Evolutionary conservation across 2,329 filamentous ascomycete species (phyloP).

Genomic region (Pseudogymnoascus sp.): DNA sequence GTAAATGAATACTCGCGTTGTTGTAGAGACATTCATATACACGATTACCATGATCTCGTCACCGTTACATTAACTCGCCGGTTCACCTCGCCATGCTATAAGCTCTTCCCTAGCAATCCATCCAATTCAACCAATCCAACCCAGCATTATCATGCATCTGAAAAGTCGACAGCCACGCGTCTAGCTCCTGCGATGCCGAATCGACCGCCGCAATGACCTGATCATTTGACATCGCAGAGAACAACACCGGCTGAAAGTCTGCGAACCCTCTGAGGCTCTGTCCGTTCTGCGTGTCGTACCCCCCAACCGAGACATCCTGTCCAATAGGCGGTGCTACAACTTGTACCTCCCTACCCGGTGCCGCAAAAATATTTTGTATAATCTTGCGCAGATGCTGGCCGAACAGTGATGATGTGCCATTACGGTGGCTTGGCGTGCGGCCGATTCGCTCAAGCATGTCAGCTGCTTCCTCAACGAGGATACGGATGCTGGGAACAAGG

Average conservation of each 20-base stretch:
- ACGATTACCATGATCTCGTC: neutral
- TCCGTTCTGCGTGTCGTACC: constrained; percentile 15
- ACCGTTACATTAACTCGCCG: neutral
- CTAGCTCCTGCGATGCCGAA: constrained; percentile 51
- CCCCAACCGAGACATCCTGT: constrained; percentile 9
- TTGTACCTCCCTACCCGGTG: constrained; percentile 7
- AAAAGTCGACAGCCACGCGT: constrained; percentile 26
- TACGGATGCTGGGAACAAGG: constrained; percentile 53
- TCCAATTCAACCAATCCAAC: constrained; percentile 26
- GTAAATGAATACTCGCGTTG: too few species aligned
- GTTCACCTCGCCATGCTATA: neutral
- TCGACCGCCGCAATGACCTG: constrained; percentile 59
- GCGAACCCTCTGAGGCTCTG: constrained; percentile 13
- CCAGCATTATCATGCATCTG: constrained; percentile 23
- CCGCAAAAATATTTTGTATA: constrained; percentile 17
- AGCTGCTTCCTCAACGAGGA: constrained; percentile 59
- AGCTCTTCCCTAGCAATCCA: constrained; percentile 21
- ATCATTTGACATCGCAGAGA: constrained; percentile 61
- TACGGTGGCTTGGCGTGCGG: constrained; percentile 54
- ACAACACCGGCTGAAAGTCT: constrained; percentile 44
- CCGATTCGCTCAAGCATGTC: constrained; percentile 62
- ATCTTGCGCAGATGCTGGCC: constrained; percentile 45
- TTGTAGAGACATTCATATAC: neutral
- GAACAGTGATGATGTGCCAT: constrained; percentile 55
- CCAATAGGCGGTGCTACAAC: constrained; percentile 13